Percentiles rank a stretch among this genome's conserved stretches.
phyloP scores from a whole-genome alignment of 257 asterid species.

The Anisodus acutangulus region DNA sequence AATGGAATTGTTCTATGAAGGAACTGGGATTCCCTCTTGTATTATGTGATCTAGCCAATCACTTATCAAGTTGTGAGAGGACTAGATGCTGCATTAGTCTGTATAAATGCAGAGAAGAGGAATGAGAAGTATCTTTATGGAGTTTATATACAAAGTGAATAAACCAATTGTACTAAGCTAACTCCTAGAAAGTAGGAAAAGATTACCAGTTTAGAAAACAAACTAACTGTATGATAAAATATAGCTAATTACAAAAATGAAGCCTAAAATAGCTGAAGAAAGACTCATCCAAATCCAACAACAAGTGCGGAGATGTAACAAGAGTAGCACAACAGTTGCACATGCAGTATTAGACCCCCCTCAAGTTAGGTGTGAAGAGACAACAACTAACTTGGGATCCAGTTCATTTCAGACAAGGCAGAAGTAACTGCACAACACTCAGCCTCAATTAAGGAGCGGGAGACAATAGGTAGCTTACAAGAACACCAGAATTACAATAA shows the following conservation, averaged over 20 bases:
- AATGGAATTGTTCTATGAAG: neutral
- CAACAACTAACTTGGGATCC: neutral
- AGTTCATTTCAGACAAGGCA: neutral
- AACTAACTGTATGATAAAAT: neutral
- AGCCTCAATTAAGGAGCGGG: neutral
- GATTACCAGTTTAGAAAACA: neutral
- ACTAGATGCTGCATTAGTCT: no score
- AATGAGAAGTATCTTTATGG: no score
- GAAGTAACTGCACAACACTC: neutral
- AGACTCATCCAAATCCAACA: neutral
- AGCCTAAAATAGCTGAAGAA: neutral
- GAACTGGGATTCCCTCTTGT: neutral
- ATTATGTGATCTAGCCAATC: no score
- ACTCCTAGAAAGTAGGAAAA: slow-evolving; percentile 10
- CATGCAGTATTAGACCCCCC: neutral
- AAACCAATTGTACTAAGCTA: neutral
- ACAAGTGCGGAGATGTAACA: neutral
- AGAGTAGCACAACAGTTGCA: neutral
- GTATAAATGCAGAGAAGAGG: no score
- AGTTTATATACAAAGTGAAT: no score
- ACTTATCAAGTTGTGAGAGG: no score
- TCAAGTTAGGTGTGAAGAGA: slow-evolving; percentile 5
- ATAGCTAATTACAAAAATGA: neutral
- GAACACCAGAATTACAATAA: neutral
- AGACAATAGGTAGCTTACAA: neutral